Percentiles rank a stretch among this genome's conserved stretches.
Evolutionary conservation across 2,329 filamentous ascomycete species (phyloP).

Genomic region (Thelonectria discophora): DNA sequence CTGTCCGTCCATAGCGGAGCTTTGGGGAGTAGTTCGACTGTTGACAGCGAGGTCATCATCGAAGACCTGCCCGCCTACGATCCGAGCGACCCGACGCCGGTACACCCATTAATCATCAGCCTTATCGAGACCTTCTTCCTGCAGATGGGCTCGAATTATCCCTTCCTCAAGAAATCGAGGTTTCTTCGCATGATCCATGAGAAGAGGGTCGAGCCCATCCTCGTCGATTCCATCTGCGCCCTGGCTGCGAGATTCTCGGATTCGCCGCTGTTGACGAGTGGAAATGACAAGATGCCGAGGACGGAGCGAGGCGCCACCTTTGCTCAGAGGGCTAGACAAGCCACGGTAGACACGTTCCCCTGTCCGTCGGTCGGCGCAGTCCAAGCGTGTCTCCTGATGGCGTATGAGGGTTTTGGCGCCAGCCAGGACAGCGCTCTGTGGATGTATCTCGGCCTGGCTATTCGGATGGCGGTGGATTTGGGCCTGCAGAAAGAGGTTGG

Average conservation of each 20-base stretch:
- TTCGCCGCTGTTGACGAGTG: slow-evolving; percentile 57
- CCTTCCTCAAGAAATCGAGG: slow-evolving; percentile 77
- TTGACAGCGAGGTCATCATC: slow-evolving; percentile 54
- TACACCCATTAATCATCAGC: slow-evolving; percentile 78
- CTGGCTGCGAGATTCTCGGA: slow-evolving; percentile 83
- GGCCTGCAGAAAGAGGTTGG: slow-evolving; percentile 85
- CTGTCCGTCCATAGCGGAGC: slow-evolving; percentile 50
- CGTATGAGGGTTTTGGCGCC: slow-evolving; percentile 88
- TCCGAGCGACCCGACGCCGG: slow-evolving; percentile 72
- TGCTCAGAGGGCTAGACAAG: slow-evolving; percentile 83
- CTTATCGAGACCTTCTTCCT: slow-evolving; percentile 83
- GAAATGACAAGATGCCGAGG: slow-evolving; percentile 58
- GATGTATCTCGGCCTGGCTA: slow-evolving; percentile 92
- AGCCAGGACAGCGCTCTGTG: slow-evolving; percentile 89
- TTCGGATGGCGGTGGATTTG: slow-evolving; percentile 82
- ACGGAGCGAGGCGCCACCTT: slow-evolving; percentile 81
- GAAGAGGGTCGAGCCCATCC: slow-evolving; percentile 82
- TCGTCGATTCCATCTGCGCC: slow-evolving; percentile 87
- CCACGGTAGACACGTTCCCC: slow-evolving; percentile 82
- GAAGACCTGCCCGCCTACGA: slow-evolving; percentile 80
- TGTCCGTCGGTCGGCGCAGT: slow-evolving; percentile 85
- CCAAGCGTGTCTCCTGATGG: slow-evolving; percentile 83
- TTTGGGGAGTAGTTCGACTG: slow-evolving; percentile 51
- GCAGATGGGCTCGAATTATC: slow-evolving; percentile 86
- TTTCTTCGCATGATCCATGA: slow-evolving; percentile 81